These are phyloP conservation scores for Pseudozyma thailandica DNA, from an alignment of 1,284 basidiomycete genomes.

Conservation along the genomic window DNA sequence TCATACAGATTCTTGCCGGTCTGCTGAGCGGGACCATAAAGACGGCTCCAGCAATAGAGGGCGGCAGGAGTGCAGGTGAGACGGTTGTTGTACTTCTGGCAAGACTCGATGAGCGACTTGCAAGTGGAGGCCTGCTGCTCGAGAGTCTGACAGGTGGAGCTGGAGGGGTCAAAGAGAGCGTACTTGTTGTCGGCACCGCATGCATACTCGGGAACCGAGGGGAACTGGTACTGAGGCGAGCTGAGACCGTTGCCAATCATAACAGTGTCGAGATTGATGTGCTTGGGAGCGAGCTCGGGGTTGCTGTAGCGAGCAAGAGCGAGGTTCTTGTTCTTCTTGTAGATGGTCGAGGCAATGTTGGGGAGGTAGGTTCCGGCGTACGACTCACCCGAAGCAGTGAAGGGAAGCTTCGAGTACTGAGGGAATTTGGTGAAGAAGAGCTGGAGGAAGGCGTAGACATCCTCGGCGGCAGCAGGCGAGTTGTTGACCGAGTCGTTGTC, in stretches of 20 bases:
- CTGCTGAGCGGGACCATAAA: constrained; percentile 72
- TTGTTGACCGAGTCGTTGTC: constrained; percentile 77
- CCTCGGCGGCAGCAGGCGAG: constrained; percentile 79
- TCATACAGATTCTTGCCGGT: constrained; percentile 77
- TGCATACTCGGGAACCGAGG: constrained; percentile 78
- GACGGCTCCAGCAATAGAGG: constrained; percentile 70
- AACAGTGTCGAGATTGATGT: constrained; percentile 63
- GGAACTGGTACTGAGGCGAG: constrained; percentile 68
- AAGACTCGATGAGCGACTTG: constrained; percentile 72
- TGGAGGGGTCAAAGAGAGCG: constrained; percentile 77
- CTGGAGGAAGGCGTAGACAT: constrained; percentile 89
- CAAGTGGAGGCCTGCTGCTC: constrained; percentile 77
- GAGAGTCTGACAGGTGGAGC: constrained; percentile 76
- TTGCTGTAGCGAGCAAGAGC: constrained; percentile 36
- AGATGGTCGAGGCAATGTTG: constrained; percentile 62
- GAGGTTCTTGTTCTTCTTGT: constrained; percentile 64
- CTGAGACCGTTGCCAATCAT: constrained; percentile 67
- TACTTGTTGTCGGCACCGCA: constrained; percentile 73
- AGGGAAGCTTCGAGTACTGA: constrained; percentile 61
- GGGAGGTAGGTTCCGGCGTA: constrained; percentile 75
- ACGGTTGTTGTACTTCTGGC: constrained; percentile 64
- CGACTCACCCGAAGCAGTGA: constrained; percentile 71
- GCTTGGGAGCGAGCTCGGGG: constrained; percentile 42
- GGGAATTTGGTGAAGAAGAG: constrained; percentile 77
- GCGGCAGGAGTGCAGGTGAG: constrained; percentile 73